These are phyloP conservation scores for Albophoma yamanashiensis DNA, from an alignment of 2,329 filamentous ascomycete species.

Conservation along the genomic window DNA sequence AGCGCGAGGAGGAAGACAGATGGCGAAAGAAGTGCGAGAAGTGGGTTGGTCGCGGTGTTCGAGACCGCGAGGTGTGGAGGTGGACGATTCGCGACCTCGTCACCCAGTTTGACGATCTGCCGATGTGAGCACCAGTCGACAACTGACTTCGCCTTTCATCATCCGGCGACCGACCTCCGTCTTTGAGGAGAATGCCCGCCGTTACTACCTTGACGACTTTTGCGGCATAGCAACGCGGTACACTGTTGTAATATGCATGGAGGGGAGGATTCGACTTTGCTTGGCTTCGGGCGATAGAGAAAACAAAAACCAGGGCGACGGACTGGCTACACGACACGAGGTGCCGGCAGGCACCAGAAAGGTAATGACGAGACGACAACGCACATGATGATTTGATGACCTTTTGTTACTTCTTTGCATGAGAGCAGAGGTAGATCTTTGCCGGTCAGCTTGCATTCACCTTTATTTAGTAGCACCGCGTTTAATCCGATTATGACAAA, in stretches of 20 bases:
- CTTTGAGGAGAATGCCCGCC: not conserved
- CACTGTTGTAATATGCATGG: not conserved
- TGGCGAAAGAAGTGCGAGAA: conserved; percentile 83
- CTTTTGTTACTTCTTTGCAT: conserved; percentile 4
- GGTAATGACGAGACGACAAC: conserved; percentile 2
- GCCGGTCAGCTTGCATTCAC: not conserved
- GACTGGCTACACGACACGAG: not conserved
- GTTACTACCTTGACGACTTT: not conserved
- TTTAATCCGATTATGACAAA: not conserved
- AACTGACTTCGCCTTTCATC: not conserved
- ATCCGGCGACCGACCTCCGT: not conserved
- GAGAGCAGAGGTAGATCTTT: not conserved
- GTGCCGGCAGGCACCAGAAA: not conserved
- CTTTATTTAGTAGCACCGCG: not conserved
- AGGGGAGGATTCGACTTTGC: not conserved
- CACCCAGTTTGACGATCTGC: conserved; percentile 29
- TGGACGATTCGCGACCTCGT: conserved; percentile 63
- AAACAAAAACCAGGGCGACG: not conserved
- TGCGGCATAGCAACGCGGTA: not conserved
- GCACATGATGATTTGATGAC: conserved; percentile 3
- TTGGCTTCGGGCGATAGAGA: not conserved
- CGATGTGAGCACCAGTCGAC: conserved; percentile 14
- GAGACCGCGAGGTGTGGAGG: conserved; percentile 56
- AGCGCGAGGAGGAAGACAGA: conserved; percentile 81
- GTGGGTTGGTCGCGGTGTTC: conserved; percentile 59